Base-by-base conservation (phyloP, 164 flowering plant species). In the Cinnamomum chago region DNA sequence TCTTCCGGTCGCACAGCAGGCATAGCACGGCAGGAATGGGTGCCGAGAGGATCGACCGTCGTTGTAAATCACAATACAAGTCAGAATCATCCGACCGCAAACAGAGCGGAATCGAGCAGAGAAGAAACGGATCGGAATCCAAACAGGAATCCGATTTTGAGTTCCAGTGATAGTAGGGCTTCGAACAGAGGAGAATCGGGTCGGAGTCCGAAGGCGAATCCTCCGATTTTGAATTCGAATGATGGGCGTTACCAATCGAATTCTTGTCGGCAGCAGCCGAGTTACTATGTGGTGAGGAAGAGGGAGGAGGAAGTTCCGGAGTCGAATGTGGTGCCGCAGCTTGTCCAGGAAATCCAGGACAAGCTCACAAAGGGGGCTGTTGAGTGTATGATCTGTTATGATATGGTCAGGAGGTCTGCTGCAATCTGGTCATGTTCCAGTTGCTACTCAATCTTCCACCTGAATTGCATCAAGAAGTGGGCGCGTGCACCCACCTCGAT, bases 331-430 rank as follows among this genome's bases (percentile, higher is more conserved):
- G 70, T 90, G 76, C 99, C 99, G 0, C 97, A 88, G 71, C 90
- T 93, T 58, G 94, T 92, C 40, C 99, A 94, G 75, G 99, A 93
- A 75, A 90, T 95, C 75, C 92, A 92, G 77, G 98, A 95, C 28
- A 94, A 93, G 78, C 90, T 95, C 50, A 58, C 70, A 24, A 93
- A 90, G 73, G 90, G 94, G 0, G 69, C 84, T 2, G 87, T 95
- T 67, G 98, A 95, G 77, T 95, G 99, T 80, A 93, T 95, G 99
- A 95, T 95, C 68, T 95, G 99, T 76, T 95, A 92, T 70, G 99
- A 95, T 68, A 92, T 90, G 97, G 98, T 95, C 17, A 71, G 90
- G 71, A 83, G 99, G 74, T 80, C 94, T 4, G 95, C 97, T 0
- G 83, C 97, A 10, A 82, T 95, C 9, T 95, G 99, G 98, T 95